Base-by-base conservation (phyloP, 768 basidiomycete species). In the Filobasidium floriforme region DNA sequence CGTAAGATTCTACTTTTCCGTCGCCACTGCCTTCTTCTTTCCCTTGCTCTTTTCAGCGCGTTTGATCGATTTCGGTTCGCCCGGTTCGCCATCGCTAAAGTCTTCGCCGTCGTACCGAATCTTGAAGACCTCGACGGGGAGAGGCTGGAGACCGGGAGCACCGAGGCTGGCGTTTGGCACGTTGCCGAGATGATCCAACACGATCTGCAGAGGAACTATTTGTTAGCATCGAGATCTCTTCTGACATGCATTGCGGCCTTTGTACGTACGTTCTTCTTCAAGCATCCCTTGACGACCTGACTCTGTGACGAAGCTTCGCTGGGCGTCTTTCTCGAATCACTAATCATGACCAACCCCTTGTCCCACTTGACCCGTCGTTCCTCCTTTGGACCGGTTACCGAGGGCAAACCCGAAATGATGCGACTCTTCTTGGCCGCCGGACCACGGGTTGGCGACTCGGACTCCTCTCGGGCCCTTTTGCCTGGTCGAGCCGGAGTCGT, bases 171-270 rank as follows among this genome's bases (percentile, higher is more conserved):
- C 59, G 19, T 74, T 67, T 14, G 71, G 62, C 1, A 75, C 54
- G 64, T 78, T 78, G 12, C 77, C 77, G 61, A 73, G 70, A 15
- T 71, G 67, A 65, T 78, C 77, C 7, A 78, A 69, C 19, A 66
- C 49, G 59, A 73, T 60, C 77, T 76, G 32, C 32, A 37, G 9
- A 37, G 32, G 32, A 37, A 37, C 3, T 37, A 9, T 9, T 37
- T 37, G 61, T 7, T 28, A 51, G 18, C 52, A n/a, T 2, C 22
- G 40, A 24, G 12, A 32, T 49, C 54, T 52, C 22, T 49, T 29
- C 40, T 28, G 61, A 22, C 15, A 44, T 44, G 10, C 10, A 10
- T 44, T 44, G 43, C 43, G 19, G 24, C 11, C 14, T 37, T 4
- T 37, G 7, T 28, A 49, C 61, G 44, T 37, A 62, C 69, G 61